Evolutionary conservation across 116 monocot species (phyloP), one percentile per base, ranked within the genome.

Genomic region (Iris pallida): DNA sequence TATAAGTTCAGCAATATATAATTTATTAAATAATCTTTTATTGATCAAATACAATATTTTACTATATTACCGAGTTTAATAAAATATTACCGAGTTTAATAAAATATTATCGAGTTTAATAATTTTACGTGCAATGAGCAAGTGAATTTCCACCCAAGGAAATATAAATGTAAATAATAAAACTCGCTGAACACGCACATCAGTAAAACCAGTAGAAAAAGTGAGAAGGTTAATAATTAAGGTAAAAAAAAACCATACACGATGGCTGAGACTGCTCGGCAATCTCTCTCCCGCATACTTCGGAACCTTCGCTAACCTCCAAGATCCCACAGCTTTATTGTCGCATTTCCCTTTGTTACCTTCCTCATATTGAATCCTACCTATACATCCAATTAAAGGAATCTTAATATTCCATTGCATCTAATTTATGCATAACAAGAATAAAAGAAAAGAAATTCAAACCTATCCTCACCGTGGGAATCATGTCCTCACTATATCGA

Each of bases 351-450:
- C 65, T 92, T 92, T 12, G 90, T 97, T 6, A 97, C 90, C 72
- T 97, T 97, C 75, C 83, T 91, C 97, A 97, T 97, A 77, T 97
- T 97, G 68, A 97, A 97, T 75, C 97, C 97, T n/a, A 97, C 97
- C 95, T 95, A 68, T 17, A 68, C 11, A 63, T 45, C 52, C 58
- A 45, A 48, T 30, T 20, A 79, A 12, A 66, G 15, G 54, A 59
- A 65, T 11, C 2, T 53, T 42, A 47, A 20, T 13, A 46, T 7
- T 17, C 17, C n/a, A 8, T 3, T 4, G 42, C 18, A 66, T 16
- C 18, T 30, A 43, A 45, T 7, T 45, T 15, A 75, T 47, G 14
- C 41, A 53, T 58, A 30, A 54, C 0, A 15, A 44, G 43, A 60
- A 68, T 61, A 17, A 20, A 70, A 42, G 4, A 73, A 9, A 20